phyloP scores from a whole-genome alignment of 768 basidiomycete genomes.

The Boletus eberwhitei region DNA sequence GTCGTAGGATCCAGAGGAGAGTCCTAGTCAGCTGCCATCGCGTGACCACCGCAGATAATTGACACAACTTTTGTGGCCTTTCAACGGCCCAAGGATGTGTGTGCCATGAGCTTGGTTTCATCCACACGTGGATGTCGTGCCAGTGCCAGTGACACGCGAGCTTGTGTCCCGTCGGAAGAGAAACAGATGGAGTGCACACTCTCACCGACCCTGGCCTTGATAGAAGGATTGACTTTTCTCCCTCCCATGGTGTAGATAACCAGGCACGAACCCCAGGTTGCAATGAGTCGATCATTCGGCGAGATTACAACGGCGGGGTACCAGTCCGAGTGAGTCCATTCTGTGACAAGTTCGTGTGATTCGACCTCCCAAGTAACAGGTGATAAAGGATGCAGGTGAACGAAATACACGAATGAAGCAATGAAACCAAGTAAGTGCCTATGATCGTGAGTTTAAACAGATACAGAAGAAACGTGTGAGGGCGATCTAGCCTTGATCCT shows the following conservation, averaged over 20 bases:
- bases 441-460: no score
- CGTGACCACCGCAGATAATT: constrained; percentile 7
- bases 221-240: no score
- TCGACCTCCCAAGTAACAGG: background rate
- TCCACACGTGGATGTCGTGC: background rate
- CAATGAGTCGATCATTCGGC: constrained; percentile 2
- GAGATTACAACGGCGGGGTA: background rate
- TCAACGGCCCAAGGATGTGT: background rate
- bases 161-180: background rate
- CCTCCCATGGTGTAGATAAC: background rate
- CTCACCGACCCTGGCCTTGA: no score
- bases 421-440: no score
- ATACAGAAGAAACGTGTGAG: no score
- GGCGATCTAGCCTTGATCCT: no score
- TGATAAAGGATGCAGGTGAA: no score
- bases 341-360: background rate
- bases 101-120: background rate
- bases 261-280: no score
- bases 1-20: background rate
- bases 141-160: background rate
- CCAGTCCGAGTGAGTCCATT: background rate
- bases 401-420: no score
- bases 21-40: constrained; percentile 6
- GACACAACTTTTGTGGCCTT: background rate
- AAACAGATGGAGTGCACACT: background rate